Base-by-base conservation (phyloP, 163 green algal species). In the Volvox carteri region DNA sequence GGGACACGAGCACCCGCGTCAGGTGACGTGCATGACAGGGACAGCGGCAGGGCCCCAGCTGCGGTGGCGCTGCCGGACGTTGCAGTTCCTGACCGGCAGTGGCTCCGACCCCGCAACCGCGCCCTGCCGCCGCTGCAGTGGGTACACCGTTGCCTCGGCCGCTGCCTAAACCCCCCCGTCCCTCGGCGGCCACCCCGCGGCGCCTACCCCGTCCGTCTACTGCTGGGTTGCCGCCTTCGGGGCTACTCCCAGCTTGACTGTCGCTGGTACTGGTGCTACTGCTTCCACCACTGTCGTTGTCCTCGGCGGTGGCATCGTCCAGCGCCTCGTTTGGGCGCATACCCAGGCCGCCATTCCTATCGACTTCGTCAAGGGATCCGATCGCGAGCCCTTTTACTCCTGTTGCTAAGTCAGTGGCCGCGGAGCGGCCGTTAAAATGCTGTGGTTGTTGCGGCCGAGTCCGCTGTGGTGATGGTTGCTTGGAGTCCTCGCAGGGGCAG, bases 1-100 rank as follows among this genome's bases (percentile, higher is more conserved):
- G 1, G 18, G 80, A 87, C 80, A 87, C 80, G 25, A 87, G 62
- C 80, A 70, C 80, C 80, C 54, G 60, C 0, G 80, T 87, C 62
- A 87, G 80, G 21, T 58, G 41, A 0, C 80, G 41, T 23, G 80
- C 65, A 48, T 87, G 80, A 44, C 80, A 87, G 44, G 80, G 80
- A 33, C 80, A 87, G 30, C 80, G 62, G 80, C 80, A 87, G 44
- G 18, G 80, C 42, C 62, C 37, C 33, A 39, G 44, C 44, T 1
- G 30, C n/a, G 54, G 77, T 19, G 60, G 58, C 54, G 28, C 54
- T 65, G 28, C 54, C 2, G 79, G 58, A 39, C 60, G 58, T 1
- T 21, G 42, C 42, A 14, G 35, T 48, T 48, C 68, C 16, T 1
- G 54, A 65, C 54, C 54, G 28, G 68, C 37, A 5, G 33, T n/a